Conservation (phyloP, 2,329 filamentous ascomycete species). For the Sporothrix variecibatus region DNA sequence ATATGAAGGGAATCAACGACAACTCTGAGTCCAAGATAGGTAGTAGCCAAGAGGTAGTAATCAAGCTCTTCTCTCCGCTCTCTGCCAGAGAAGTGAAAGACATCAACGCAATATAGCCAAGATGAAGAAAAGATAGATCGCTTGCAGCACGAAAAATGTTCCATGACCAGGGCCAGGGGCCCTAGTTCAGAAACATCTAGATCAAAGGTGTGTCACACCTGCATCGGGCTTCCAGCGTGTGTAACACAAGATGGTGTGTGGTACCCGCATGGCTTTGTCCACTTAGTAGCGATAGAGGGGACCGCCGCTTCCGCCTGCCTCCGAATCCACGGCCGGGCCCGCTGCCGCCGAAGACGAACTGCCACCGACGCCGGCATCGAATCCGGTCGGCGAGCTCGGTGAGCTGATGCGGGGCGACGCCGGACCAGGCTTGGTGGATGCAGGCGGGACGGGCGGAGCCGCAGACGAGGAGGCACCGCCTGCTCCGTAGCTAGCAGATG, state of each 20-base stretch:
- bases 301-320: not conserved
- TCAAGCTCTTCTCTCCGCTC: not conserved
- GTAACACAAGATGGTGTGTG: not conserved
- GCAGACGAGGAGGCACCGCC: not conserved
- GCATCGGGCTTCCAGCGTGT: not conserved
- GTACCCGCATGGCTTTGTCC: no score
- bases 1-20: no score
- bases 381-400: not conserved
- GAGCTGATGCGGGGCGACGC: not conserved
- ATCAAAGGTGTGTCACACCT: not conserved
- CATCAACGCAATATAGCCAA: not conserved
- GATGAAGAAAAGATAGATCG: not conserved
- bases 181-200: not conserved
- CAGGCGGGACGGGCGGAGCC: not conserved
- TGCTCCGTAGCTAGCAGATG: not conserved
- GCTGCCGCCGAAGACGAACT: constrained; percentile 5
- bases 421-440: not conserved
- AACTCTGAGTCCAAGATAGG: not conserved
- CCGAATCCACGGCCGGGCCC: constrained; percentile 16
- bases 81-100: not conserved
- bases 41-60: not conserved
- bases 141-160: not conserved
- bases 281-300: constrained; percentile 22
- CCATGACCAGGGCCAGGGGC: not conserved
- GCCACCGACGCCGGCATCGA: constrained; percentile 6